phyloP scores from a whole-genome alignment of 306 rosid species.

The Comarum palustre region DNA sequence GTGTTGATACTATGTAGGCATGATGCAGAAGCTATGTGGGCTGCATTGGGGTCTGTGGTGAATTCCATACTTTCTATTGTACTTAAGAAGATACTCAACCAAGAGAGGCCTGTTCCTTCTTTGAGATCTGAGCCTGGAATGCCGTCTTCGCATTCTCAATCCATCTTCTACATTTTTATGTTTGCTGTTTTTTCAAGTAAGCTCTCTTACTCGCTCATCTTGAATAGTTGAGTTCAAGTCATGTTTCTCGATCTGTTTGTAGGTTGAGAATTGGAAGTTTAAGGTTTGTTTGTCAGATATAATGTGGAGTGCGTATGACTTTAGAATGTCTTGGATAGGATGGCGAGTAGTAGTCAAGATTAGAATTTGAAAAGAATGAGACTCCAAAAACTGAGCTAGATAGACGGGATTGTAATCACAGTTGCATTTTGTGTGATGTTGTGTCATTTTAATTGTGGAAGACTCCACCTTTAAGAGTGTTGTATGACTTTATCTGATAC shows the following conservation, averaged over 20 bases:
- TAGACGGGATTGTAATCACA: neutral
- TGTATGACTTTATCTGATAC: neutral
- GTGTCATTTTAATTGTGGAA: neutral
- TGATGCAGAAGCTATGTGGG: slow-evolving; percentile 80
- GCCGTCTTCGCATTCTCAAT: slow-evolving; percentile 91
- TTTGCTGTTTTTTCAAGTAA: slow-evolving; percentile 63
- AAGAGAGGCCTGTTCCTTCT: slow-evolving; percentile 67
- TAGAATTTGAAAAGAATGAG: neutral
- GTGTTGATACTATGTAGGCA: slow-evolving; percentile 67
- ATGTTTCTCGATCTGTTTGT: neutral
- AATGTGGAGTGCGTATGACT: neutral
- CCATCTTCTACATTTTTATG: slow-evolving; percentile 56
- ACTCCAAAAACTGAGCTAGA: neutral
- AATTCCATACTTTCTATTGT: slow-evolving; percentile 48
- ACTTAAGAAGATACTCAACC: slow-evolving; percentile 69
- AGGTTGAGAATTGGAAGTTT: neutral
- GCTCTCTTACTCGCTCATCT: slow-evolving; percentile 18
- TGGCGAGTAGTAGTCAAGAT: neutral
- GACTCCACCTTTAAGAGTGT: neutral
- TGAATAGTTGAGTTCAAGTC: neutral
- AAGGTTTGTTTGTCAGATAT: neutral
- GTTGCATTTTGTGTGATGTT: neutral
- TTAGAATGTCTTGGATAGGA: neutral
- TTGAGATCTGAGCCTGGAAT: slow-evolving; percentile 83
- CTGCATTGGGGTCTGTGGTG: slow-evolving; percentile 59